Percentiles rank a stretch among this genome's conserved stretches.
Conservation (phyloP, 768 basidiomycete genomes). For the Cantharellus anzutake region DNA sequence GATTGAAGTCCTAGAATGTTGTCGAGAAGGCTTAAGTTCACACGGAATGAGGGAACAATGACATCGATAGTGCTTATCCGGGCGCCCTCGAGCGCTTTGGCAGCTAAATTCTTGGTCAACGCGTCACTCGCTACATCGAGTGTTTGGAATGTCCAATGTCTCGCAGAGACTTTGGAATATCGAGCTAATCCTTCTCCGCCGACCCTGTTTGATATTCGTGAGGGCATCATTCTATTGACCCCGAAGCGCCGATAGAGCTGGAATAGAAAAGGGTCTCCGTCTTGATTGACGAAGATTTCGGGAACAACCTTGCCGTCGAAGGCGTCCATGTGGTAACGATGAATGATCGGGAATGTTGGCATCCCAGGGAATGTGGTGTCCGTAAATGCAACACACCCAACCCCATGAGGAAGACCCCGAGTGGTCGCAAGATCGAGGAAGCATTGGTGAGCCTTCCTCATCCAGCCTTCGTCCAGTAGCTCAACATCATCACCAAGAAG, state of each 20-base stretch:
- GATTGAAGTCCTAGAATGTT: slow-evolving; percentile 26
- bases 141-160: slow-evolving; percentile 30
- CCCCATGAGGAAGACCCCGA: slow-evolving; percentile 23
- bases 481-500: slow-evolving; percentile 37
- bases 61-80: slow-evolving; percentile 33
- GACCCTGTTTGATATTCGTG: slow-evolving; percentile 25
- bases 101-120: slow-evolving; percentile 22
- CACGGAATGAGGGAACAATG: slow-evolving; percentile 37
- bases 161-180: slow-evolving; percentile 26
- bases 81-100: slow-evolving; percentile 10
- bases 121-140: slow-evolving; percentile 24
- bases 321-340: slow-evolving; percentile 35
- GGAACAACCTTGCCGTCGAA: slow-evolving; percentile 34
- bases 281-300: slow-evolving; percentile 35
- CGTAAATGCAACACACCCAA: slow-evolving; percentile 40
- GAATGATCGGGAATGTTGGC: slow-evolving; percentile 41
- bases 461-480: slow-evolving; percentile 35
- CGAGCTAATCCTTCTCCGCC: slow-evolving; percentile 29
- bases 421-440: slow-evolving; percentile 21
- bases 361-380: slow-evolving; percentile 37
- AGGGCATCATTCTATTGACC: slow-evolving; percentile 27
- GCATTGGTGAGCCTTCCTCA: slow-evolving; percentile 21
- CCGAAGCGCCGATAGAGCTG: slow-evolving; percentile 42
- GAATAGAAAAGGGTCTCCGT: slow-evolving; percentile 37
- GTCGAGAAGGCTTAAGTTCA: slow-evolving; percentile 26